A percentile compares a stretch with the other conserved stretches of the same genome.
Conservation (phyloP, 140 eudicot species). For the Cichorium intybus region DNA sequence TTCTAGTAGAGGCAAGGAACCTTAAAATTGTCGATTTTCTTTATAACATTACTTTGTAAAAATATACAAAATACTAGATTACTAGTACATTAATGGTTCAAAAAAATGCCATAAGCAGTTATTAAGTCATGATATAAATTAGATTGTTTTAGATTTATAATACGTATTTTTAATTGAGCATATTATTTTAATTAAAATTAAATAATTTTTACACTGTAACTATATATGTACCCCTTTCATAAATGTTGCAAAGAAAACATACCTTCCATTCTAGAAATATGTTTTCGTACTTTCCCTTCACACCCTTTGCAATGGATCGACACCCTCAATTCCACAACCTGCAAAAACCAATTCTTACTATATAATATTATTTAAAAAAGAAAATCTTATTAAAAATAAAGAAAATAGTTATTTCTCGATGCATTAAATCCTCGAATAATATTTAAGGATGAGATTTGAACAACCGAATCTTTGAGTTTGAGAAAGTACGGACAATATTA, state of each 20-base stretch:
- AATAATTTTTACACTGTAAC: not conserved
- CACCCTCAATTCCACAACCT: constrained; percentile 96
- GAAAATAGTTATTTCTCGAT: not conserved
- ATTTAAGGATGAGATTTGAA: constrained; percentile 27
- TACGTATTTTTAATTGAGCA: not conserved
- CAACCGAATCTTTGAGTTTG: constrained; percentile 22
- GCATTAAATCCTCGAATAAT: not conserved
- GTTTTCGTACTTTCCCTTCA: constrained; percentile 90
- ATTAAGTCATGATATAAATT: not conserved
- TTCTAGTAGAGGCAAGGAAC: too few species aligned
- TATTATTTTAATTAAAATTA: not conserved
- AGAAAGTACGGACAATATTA: constrained; percentile 27
- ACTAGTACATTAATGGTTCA: not conserved
- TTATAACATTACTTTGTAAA: not conserved
- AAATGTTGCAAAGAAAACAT: not conserved
- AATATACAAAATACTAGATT: too few species aligned
- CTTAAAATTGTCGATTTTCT: too few species aligned
- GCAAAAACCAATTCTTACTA: constrained; percentile 1
- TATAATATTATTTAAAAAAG: not conserved
- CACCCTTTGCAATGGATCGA: constrained; percentile 99
- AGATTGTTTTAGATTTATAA: not conserved
- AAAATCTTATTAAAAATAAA: not conserved
- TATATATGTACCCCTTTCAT: not conserved
- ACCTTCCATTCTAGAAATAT: constrained; percentile 97
- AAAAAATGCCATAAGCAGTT: not conserved